Evolutionary conservation across 371 early-diverging fungal genomes (phyloP).

Genomic region (Syncephalastrum sp.): DNA sequence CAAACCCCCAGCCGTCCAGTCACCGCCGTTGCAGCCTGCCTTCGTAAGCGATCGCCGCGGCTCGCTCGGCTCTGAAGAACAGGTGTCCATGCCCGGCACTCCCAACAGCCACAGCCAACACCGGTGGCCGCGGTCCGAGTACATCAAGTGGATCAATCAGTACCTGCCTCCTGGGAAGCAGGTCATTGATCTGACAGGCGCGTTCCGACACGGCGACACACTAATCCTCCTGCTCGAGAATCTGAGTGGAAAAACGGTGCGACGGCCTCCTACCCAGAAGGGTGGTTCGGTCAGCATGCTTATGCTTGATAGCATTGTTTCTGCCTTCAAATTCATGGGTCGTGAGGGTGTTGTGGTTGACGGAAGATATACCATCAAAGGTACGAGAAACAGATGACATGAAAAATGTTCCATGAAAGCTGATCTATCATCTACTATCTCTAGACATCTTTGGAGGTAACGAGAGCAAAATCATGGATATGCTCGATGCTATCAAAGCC

Average conservation of each 20-base stretch:
- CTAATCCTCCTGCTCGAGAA: constrained; percentile 52
- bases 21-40: constrained; percentile 1
- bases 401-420: not conserved
- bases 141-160: constrained; percentile 59
- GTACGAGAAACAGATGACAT: constrained; percentile 12
- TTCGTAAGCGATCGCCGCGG: constrained; percentile 7
- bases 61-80: too few species aligned
- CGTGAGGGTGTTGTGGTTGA: constrained; percentile 52
- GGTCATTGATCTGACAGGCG: constrained; percentile 44
- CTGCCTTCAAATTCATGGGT: constrained; percentile 61
- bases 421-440: not conserved
- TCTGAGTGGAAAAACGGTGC: constrained; percentile 51
- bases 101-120: constrained; percentile 4
- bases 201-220: constrained; percentile 52
- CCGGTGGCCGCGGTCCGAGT: constrained; percentile 44
- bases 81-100: constrained; percentile 2
- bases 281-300: constrained; percentile 34
- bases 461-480: constrained; percentile 54
- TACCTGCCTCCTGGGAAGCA: constrained; percentile 35
- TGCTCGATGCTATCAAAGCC: constrained; percentile 37
- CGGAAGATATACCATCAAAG: constrained; percentile 52
- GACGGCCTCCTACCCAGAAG: constrained; percentile 22
- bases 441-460: constrained; percentile 58
- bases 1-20: not conserved
- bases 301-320: constrained; percentile 54